Evolutionary conservation across 768 basidiomycete genomes (phyloP).

Genomic region (Tylopilus intermedius): DNA sequence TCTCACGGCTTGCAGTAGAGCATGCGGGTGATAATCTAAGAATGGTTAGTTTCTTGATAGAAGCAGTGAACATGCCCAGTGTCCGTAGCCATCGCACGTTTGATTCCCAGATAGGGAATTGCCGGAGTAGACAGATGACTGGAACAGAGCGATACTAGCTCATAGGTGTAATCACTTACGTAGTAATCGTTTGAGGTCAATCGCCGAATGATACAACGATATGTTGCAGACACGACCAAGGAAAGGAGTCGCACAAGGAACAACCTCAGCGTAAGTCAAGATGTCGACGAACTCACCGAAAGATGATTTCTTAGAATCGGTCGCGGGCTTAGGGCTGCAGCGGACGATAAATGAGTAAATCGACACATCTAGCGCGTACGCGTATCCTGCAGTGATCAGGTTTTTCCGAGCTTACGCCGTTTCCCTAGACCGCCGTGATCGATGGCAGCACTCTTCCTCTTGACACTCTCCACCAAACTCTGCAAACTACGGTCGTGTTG

Average conservation of each 20-base stretch:
- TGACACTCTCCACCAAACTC: conserved; percentile 79
- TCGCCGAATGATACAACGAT: too few relatives aligned
- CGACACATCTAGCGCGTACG: background rate
- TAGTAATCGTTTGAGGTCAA: too few relatives aligned
- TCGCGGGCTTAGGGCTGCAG: background rate
- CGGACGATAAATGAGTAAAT: background rate
- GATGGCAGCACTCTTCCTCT: conserved; percentile 57
- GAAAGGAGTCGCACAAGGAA: background rate
- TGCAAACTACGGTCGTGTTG: conserved; percentile 40
- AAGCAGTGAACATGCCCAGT: too few relatives aligned
- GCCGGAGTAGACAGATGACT: too few relatives aligned
- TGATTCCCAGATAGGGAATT: too few relatives aligned
- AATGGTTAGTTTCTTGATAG: too few relatives aligned
- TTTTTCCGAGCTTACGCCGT: conserved; percentile 31
- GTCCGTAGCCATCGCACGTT: too few relatives aligned
- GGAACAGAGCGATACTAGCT: too few relatives aligned
- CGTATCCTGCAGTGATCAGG: conserved; percentile 1
- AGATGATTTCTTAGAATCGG: background rate
- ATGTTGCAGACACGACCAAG: background rate
- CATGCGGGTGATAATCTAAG: too few relatives aligned
- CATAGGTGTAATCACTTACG: too few relatives aligned
- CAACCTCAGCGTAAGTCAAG: too few relatives aligned
- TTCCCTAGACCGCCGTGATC: conserved; percentile 34
- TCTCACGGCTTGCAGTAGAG: too few relatives aligned
- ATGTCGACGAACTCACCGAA: background rate